These are phyloP conservation scores for Eucalyptus leucophloia DNA, from an alignment of 345 rosid species.

Conservation along the genomic window DNA sequence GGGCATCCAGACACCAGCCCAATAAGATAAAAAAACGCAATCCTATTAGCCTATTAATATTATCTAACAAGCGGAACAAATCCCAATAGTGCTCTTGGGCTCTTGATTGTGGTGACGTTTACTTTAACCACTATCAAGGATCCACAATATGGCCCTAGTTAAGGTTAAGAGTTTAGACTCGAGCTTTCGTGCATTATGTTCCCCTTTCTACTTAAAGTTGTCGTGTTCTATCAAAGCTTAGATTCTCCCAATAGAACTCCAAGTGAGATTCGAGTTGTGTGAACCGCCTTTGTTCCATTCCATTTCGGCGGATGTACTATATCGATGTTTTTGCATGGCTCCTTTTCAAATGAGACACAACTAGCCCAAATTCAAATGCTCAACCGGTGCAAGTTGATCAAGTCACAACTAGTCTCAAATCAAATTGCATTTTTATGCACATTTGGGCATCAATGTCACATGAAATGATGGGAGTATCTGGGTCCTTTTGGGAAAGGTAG, in stretches of 20 bases:
- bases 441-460: background rate
- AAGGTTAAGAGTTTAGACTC: no score
- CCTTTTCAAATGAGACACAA: background rate
- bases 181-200: background rate
- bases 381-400: background rate
- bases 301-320: background rate
- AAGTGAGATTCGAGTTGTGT: background rate
- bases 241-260: background rate
- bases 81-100: no score
- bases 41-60: fast-evolving
- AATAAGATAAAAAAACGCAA: fast-evolving
- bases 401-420: background rate
- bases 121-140: no score
- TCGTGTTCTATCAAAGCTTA: background rate
- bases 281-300: background rate
- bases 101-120: no score
- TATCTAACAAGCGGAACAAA: fast-evolving
- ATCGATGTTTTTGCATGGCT: background rate
- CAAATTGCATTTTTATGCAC: background rate
- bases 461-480: background rate
- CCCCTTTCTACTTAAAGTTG: background rate
- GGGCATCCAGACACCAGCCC: fast-evolving
- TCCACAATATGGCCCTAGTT: no score
- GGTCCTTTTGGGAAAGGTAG: background rate
- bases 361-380: background rate